Conservation (phyloP, 768 basidiomycete species). For the Kondoa malvinella region DNA sequence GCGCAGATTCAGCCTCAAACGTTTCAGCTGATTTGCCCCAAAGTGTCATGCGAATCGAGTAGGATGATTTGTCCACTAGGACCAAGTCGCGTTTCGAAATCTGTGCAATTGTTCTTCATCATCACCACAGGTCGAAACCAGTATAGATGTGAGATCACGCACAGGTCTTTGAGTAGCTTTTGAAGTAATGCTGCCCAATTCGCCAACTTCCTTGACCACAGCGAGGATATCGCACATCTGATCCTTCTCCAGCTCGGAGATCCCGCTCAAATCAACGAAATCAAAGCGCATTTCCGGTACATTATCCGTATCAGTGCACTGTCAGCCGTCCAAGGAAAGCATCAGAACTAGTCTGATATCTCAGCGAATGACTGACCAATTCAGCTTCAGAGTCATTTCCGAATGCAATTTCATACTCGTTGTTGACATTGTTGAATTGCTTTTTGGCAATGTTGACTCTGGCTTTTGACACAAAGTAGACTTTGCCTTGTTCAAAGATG, state of each 20-base stretch:
- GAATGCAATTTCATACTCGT: constrained; percentile 85
- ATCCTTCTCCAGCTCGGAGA: constrained; percentile 57
- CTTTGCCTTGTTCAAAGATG: constrained; percentile 75
- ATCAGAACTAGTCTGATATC: not conserved
- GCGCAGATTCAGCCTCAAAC: constrained; percentile 30
- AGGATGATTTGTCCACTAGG: constrained; percentile 67
- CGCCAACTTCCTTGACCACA: constrained; percentile 60
- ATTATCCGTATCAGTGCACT: constrained; percentile 64
- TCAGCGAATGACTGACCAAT: constrained; percentile 39
- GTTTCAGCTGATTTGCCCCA: constrained; percentile 91
- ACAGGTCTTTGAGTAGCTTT: constrained; percentile 57
- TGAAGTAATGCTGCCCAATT: constrained; percentile 53
- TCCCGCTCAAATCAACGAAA: constrained; percentile 49
- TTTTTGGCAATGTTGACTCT: constrained; percentile 90
- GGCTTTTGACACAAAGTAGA: constrained; percentile 77
- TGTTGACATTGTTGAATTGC: constrained; percentile 73
- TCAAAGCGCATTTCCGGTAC: constrained; percentile 70
- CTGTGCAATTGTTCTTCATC: constrained; percentile 33
- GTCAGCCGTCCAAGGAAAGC: not conserved
- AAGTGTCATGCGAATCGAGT: constrained; percentile 63
- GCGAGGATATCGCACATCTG: constrained; percentile 69
- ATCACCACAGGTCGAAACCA: too few species aligned
- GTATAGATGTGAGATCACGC: constrained; percentile 23
- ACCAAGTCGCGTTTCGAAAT: constrained; percentile 75
- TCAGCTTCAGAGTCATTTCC: constrained; percentile 69